These are phyloP conservation scores for Chloris gayana DNA, from an alignment of 176 grass and related monocot species.

Conservation along the genomic window DNA sequence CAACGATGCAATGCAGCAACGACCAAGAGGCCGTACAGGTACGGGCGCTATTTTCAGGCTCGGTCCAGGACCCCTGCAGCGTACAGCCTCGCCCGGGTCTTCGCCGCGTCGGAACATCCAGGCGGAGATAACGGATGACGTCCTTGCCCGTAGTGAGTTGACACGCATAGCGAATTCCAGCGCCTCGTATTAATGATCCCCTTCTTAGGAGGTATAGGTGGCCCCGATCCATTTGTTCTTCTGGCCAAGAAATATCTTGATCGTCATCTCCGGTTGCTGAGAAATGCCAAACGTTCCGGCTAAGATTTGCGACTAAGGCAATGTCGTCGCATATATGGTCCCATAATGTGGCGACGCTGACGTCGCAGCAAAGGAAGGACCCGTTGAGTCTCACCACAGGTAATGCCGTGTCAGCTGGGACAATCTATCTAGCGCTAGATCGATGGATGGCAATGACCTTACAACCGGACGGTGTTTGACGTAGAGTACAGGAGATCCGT, in stretches of 20 bases:
- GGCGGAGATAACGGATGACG: background rate
- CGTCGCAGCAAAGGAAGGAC: background rate
- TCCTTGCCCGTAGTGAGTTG: background rate
- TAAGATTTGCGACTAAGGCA: background rate
- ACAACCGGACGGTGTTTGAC: background rate
- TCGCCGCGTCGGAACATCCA: background rate
- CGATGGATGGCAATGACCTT: background rate
- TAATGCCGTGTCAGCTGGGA: background rate
- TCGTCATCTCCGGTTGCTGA: background rate
- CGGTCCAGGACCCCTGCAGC: background rate
- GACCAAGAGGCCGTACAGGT: too few species aligned
- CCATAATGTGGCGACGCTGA: background rate
- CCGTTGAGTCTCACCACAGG: background rate
- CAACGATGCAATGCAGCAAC: too few species aligned
- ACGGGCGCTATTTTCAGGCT: too few species aligned
- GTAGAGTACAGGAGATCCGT: background rate
- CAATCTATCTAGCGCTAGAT: background rate
- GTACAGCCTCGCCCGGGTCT: background rate
- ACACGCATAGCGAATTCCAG: slow-evolving; percentile 20
- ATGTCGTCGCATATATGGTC: slow-evolving; percentile 15
- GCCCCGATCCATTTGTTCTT: background rate
- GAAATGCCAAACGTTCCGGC: slow-evolving; percentile 28
- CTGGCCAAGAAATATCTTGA: slow-evolving; percentile 13
- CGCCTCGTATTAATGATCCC: background rate
- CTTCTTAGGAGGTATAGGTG: background rate